phyloP scores from a whole-genome alignment of 768 basidiomycete species.

The Butyriboletus loyo region DNA sequence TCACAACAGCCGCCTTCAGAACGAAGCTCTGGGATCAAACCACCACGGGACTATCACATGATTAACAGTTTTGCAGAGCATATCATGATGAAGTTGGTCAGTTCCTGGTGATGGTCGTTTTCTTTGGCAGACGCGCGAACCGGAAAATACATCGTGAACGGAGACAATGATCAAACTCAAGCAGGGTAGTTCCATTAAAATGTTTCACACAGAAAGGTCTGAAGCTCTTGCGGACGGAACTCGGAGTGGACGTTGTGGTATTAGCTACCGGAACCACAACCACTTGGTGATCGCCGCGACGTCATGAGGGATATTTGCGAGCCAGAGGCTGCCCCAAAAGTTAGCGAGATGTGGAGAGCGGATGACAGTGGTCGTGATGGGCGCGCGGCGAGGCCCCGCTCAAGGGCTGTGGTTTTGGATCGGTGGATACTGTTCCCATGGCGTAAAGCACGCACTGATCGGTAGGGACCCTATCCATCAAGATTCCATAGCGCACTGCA shows the following conservation, averaged over 20 bases:
- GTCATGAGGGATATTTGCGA: conserved; percentile 42
- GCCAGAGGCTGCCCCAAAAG: conserved; percentile 39
- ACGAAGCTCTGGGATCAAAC: no score
- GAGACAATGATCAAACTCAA: conserved; percentile 46
- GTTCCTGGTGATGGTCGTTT: neutral
- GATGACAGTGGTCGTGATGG: conserved; percentile 54
- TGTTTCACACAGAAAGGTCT: conserved; percentile 24
- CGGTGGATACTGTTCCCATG: neutral
- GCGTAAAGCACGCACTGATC: neutral
- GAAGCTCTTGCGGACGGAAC: conserved; percentile 19
- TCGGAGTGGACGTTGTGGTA: conserved; percentile 20
- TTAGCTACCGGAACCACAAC: conserved; percentile 31
- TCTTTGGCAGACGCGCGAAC: conserved; percentile 27
- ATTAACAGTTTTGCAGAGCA: conserved; percentile 18
- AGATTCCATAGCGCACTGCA: conserved; percentile 5
- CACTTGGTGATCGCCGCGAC: conserved; percentile 40
- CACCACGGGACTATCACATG: conserved; percentile 32
- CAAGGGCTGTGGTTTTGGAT: conserved; percentile 27
- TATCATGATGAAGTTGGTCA: neutral
- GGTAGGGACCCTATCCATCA: conserved; percentile 3
- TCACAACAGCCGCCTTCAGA: conserved; percentile 32
- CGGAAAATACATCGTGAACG: conserved; percentile 39
- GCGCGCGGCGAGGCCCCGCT: conserved; percentile 21
- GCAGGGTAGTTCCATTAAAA: conserved; percentile 32
- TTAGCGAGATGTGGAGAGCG: conserved; percentile 55